Evolutionary conservation across 2,329 filamentous ascomycete species (phyloP).

Genomic region (Nemania sp.): DNA sequence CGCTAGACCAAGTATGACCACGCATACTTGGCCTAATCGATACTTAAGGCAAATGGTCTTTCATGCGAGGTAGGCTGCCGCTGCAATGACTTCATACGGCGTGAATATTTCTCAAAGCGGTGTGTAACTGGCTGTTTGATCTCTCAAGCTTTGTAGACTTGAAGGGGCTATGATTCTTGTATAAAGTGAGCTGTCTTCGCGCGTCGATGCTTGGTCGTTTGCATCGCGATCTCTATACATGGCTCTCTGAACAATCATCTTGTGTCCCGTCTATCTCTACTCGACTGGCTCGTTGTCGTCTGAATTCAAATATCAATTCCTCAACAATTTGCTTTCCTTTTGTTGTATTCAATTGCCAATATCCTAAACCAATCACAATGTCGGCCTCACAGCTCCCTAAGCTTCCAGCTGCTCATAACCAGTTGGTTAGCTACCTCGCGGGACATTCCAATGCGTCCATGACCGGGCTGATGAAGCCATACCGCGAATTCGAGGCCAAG

Average conservation of each 20-base stretch:
- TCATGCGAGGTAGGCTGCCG: too few species aligned
- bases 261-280: background rate
- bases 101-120: too few species aligned
- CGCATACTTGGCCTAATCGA: too few species aligned
- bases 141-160: background rate
- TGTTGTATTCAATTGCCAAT: background rate
- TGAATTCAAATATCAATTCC: background rate
- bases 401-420: conserved; percentile 50
- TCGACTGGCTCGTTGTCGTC: background rate
- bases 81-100: too few species aligned
- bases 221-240: background rate
- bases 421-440: conserved; percentile 57
- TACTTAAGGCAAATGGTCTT: too few species aligned
- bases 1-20: too few species aligned
- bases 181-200: conserved; percentile 9
- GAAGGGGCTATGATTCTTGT: background rate
- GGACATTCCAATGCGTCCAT: conserved; percentile 58
- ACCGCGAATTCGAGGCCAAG: conserved; percentile 67
- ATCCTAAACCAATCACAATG: conserved; percentile 36
- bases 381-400: conserved; percentile 45
- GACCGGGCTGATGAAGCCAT: conserved; percentile 64
- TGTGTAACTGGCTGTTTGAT: background rate
- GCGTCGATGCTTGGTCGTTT: background rate
- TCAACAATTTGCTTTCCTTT: too few species aligned
- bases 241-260: conserved; percentile 5